phyloP scores from a whole-genome alignment of 768 basidiomycete genomes.

The Tricholoma sp. region DNA sequence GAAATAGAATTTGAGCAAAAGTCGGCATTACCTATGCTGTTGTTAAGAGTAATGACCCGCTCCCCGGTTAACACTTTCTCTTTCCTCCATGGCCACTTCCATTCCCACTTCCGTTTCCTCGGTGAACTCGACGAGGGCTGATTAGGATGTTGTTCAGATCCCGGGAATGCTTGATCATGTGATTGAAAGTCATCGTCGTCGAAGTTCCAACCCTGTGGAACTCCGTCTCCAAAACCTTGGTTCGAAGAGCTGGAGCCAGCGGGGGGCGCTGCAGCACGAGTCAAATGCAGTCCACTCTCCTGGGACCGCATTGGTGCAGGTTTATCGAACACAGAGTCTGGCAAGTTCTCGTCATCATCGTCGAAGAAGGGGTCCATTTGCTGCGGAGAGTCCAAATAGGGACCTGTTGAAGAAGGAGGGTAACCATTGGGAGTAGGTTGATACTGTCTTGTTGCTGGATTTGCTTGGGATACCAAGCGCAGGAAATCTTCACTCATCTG shows the following conservation, averaged over 20 bases:
- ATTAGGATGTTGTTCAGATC: slow-evolving; percentile 15
- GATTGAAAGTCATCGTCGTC: slow-evolving; percentile 57
- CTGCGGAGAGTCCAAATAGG: slow-evolving; percentile 42
- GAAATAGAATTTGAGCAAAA: slow-evolving; percentile 82
- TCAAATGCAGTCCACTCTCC: slow-evolving; percentile 55
- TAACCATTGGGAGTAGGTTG: slow-evolving; percentile 53
- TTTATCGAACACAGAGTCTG: slow-evolving; percentile 64
- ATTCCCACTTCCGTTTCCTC: slow-evolving; percentile 34
- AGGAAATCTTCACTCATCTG: slow-evolving; percentile 70
- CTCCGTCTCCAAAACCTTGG: slow-evolving; percentile 36
- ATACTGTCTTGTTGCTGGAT: slow-evolving; percentile 54
- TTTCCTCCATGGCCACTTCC: slow-evolving; percentile 86
- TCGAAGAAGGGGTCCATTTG: slow-evolving; percentile 86
- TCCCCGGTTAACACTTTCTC: slow-evolving; percentile 63
- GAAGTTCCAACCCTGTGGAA: slow-evolving; percentile 70
- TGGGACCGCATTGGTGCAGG: slow-evolving; percentile 45
- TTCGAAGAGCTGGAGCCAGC: slow-evolving; percentile 53
- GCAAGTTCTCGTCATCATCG: slow-evolving; percentile 71
- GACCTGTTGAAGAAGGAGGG: slow-evolving; percentile 46
- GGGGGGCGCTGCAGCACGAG: slow-evolving; percentile 53
- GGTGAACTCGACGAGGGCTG: slow-evolving; percentile 33
- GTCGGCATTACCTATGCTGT: slow-evolving; percentile 56
- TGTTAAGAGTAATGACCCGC: slow-evolving; percentile 80
- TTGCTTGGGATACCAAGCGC: slow-evolving; percentile 65
- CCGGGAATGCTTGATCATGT: slow-evolving; percentile 32